A percentile compares a stretch with the other conserved stretches of the same genome.
Conservation (phyloP, 306 rosid species). For the Senna siamea region DNA sequence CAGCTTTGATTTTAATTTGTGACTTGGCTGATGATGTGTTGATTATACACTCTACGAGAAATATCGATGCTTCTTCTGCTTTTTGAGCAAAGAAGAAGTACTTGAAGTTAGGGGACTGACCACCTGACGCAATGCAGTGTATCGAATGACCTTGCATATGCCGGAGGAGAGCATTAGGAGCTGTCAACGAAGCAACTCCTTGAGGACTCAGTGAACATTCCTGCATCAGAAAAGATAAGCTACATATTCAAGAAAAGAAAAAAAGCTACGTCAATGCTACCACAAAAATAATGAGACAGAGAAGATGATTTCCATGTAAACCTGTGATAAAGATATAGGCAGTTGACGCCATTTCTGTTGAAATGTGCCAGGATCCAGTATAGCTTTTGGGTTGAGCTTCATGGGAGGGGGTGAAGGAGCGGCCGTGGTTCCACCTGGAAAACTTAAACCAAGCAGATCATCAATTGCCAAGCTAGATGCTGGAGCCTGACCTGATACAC, state of each 20-base stretch:
- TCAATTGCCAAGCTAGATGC: slow-evolving; percentile 74
- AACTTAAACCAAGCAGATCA: slow-evolving; percentile 87
- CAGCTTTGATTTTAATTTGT: slow-evolving; percentile 85
- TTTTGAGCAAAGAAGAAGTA: slow-evolving; percentile 98
- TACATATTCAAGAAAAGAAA: no score
- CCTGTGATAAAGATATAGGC: slow-evolving; percentile 84
- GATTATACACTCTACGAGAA: slow-evolving; percentile 91
- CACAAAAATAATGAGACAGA: slow-evolving; percentile 25
- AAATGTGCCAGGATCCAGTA: slow-evolving; percentile 80
- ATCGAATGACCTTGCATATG: slow-evolving; percentile 90
- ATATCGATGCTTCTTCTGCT: slow-evolving; percentile 71
- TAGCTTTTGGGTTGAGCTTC: slow-evolving; percentile 86
- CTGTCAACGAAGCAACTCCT: slow-evolving; percentile 68
- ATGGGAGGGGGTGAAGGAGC: slow-evolving; percentile 73
- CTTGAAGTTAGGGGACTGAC: slow-evolving; percentile 88
- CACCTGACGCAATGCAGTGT: slow-evolving; percentile 96
- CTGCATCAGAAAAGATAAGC: slow-evolving; percentile 47
- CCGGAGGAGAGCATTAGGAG: slow-evolving; percentile 70
- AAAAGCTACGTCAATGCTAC: slow-evolving; percentile 27
- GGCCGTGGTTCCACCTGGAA: slow-evolving; percentile 55
- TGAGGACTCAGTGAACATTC: slow-evolving; percentile 70
- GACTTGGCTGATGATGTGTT: slow-evolving; percentile 88
- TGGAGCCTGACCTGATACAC: slow-evolving; percentile 50
- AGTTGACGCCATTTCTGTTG: slow-evolving; percentile 99
- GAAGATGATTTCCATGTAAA: slow-evolving; percentile 44